These are phyloP conservation scores for Linum tenue DNA, from an alignment of 345 rosid species.

Conservation along the genomic window DNA sequence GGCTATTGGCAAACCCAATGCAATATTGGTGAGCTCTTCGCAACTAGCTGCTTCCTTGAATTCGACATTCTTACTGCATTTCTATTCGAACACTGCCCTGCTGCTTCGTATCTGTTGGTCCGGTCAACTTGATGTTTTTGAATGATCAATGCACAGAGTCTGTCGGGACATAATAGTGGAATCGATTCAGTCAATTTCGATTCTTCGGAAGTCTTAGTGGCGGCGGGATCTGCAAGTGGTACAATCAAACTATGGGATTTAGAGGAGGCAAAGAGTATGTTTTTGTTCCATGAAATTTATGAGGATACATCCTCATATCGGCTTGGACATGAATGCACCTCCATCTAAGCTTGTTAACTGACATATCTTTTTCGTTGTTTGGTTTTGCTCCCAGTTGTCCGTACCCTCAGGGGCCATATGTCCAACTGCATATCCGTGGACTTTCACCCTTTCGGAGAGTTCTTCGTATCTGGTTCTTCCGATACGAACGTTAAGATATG, in stretches of 20 bases:
- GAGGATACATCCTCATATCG: background rate
- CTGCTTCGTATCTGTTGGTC: background rate
- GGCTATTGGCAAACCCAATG: constrained; percentile 99
- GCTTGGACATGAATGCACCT: no score
- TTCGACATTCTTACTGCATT: no score
- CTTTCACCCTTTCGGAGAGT: constrained; percentile 98
- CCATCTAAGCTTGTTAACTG: background rate
- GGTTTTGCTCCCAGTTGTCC: constrained; percentile 54
- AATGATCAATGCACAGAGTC: constrained; percentile 47
- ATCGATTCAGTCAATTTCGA: constrained; percentile 94
- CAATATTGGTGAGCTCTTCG: constrained; percentile 79
- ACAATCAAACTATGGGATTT: constrained; percentile 97
- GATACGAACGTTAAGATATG: constrained; percentile 98
- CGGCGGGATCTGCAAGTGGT: constrained; percentile 99
- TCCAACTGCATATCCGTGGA: constrained; percentile 95
- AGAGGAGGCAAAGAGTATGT: constrained; percentile 94
- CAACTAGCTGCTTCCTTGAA: background rate
- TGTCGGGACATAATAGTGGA: constrained; percentile 93
- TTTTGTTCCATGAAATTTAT: constrained; percentile 9
- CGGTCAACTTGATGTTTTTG: background rate
- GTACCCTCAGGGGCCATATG: constrained; percentile 90
- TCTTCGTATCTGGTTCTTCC: constrained; percentile 95
- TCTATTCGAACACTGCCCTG: no score
- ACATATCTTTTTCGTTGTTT: constrained; percentile 12
- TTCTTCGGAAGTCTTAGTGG: constrained; percentile 84